Conservation (phyloP, 352 stramenopile species). For the Blastocystis sp. region DNA sequence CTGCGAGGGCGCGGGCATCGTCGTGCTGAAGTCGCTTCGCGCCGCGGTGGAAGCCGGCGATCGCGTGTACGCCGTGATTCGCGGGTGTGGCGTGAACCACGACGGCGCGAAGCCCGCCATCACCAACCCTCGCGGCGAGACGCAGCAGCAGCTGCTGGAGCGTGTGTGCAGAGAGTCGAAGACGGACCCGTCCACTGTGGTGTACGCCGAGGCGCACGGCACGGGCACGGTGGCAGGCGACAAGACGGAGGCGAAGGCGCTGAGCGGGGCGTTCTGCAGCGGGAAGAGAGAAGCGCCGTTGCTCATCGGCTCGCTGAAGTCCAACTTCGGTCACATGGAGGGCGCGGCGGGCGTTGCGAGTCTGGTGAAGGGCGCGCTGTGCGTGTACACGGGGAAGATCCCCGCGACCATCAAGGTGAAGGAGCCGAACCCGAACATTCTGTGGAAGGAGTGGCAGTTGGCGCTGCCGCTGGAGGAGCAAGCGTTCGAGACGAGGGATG, state of each 20-base stretch:
- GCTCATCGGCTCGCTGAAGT: conserved; percentile 68
- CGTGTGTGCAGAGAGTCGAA: conserved; percentile 13
- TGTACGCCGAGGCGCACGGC: conserved; percentile 59
- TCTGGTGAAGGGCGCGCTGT: conserved; percentile 59
- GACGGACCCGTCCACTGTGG: conserved; percentile 38
- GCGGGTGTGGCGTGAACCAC: conserved; percentile 69
- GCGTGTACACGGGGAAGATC: conserved; percentile 60
- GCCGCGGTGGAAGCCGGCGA: conserved; percentile 18
- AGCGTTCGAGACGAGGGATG: background rate
- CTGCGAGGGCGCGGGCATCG: conserved; percentile 58
- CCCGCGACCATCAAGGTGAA: conserved; percentile 68
- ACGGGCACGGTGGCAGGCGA: conserved; percentile 67
- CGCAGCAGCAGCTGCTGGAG: conserved; percentile 28
- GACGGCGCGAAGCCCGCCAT: conserved; percentile 66
- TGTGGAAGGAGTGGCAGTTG: conserved; percentile 63
- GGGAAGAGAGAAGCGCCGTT: background rate
- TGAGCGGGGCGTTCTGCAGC: conserved; percentile 55
- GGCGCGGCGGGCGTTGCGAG: conserved; percentile 58
- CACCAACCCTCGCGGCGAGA: conserved; percentile 39
- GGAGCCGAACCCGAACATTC: conserved; percentile 41
- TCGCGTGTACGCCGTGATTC: conserved; percentile 71
- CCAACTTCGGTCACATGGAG: conserved; percentile 74
- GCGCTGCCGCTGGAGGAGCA: conserved; percentile 30
- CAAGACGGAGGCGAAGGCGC: conserved; percentile 53
- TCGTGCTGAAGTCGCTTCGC: conserved; percentile 50